These are phyloP conservation scores for Exophiala spinifera DNA, from an alignment of 2,329 filamentous ascomycete species.

Conservation along the genomic window DNA sequence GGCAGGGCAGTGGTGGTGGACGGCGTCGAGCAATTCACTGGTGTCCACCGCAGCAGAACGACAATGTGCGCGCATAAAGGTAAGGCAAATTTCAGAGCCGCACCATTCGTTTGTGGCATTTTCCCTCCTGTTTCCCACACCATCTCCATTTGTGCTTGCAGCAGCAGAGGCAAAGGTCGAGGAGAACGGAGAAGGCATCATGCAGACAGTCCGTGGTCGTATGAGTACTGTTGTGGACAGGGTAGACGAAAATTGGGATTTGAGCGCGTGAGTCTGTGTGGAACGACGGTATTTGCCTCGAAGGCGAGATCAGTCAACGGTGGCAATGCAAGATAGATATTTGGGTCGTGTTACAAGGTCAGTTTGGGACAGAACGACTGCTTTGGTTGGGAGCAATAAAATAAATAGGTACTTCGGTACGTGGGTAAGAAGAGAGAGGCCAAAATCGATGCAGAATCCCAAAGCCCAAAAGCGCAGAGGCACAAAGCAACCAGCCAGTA, in stretches of 20 bases:
- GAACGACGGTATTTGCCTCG: neutral
- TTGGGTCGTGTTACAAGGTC: conserved; percentile 5
- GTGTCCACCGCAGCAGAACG: neutral
- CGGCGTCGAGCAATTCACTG: neutral
- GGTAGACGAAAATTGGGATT: conserved; percentile 7
- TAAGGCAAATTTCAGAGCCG: conserved; percentile 36
- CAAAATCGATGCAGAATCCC: neutral
- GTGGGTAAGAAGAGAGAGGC: conserved; percentile 7
- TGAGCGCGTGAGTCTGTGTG: conserved; percentile 17
- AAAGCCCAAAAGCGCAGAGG: neutral
- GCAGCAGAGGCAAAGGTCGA: conserved; percentile 83
- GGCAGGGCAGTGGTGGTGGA: neutral
- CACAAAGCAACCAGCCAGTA: conserved; percentile 4
- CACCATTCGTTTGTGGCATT: conserved; percentile 70
- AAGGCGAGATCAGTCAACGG: conserved; percentile 1
- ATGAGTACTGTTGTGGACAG: conserved; percentile 2
- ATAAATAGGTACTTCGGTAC: conserved; percentile 9
- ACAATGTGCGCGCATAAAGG: neutral
- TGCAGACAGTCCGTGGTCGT: conserved; percentile 17
- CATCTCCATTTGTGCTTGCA: conserved; percentile 65
- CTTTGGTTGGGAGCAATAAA: conserved; percentile 4
- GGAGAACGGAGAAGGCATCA: conserved; percentile 71
- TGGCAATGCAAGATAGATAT: conserved; percentile 1
- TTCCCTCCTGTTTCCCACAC: conserved; percentile 55
- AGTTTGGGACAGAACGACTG: conserved; percentile 11